A percentile compares a stretch with the other conserved stretches of the same genome.
Conservation (phyloP, 176 grass and related monocot species). For the Secale cereale region DNA sequence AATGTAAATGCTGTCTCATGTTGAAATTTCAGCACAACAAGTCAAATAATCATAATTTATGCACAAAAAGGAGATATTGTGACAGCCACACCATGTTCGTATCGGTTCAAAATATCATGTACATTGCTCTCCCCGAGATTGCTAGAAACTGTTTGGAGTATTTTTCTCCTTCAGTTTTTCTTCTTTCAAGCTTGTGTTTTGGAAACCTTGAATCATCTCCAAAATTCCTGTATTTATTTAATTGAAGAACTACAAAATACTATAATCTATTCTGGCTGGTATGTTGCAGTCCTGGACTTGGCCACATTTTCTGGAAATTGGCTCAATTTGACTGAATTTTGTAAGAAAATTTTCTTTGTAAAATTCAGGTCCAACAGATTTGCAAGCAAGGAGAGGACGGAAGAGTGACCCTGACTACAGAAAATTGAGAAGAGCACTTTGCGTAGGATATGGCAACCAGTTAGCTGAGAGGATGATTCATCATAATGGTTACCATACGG, state of each 20-base stretch:
- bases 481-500: slow-evolving; percentile 95
- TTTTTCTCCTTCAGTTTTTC: not conserved
- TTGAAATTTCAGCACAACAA: not conserved
- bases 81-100: not conserved
- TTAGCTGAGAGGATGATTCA: slow-evolving; percentile 87
- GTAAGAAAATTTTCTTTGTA: not conserved
- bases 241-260: not conserved
- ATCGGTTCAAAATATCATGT: not conserved
- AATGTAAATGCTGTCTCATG: not conserved
- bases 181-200: not conserved
- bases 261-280: not conserved
- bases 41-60: not conserved
- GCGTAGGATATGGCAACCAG: slow-evolving; percentile 88
- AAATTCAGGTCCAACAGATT: slow-evolving; percentile 59
- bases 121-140: not conserved
- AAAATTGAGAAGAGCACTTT: slow-evolving; percentile 85
- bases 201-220: not conserved
- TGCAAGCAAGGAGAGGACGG: slow-evolving; percentile 48
- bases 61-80: not conserved
- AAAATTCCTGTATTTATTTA: not conserved
- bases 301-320: not conserved
- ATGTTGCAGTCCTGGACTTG: not conserved
- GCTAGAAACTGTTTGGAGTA: not conserved
- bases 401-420: slow-evolving; percentile 70
- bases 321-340: not conserved